These are phyloP conservation scores for Solanum chmielewskii DNA, from an alignment of 257 asterid species.

Conservation along the genomic window DNA sequence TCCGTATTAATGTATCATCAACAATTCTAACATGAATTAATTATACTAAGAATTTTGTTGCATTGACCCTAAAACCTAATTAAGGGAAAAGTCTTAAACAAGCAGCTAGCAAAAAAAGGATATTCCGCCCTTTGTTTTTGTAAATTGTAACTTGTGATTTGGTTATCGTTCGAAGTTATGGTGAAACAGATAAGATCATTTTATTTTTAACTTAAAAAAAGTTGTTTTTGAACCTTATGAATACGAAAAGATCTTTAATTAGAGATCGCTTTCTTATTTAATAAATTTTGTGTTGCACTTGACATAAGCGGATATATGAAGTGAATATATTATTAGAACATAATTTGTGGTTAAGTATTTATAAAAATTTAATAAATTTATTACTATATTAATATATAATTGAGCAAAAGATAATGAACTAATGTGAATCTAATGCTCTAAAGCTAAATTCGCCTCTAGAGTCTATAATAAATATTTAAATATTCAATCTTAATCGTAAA, in stretches of 20 bases:
- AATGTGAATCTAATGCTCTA: not conserved
- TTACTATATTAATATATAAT: too few species aligned
- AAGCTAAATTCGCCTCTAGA: not conserved
- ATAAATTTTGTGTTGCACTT: not conserved
- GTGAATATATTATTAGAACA: not conserved
- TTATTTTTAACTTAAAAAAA: too few species aligned
- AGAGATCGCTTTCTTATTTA: not conserved
- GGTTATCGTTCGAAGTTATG: too few species aligned
- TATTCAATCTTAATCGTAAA: too few species aligned
- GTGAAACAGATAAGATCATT: fast-evolving
- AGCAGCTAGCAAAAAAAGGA: not conserved
- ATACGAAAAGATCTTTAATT: too few species aligned
- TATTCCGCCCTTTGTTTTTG: not conserved
- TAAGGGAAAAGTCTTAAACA: not conserved
- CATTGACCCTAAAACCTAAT: not conserved
- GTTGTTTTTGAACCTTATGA: not conserved
- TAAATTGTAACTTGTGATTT: not conserved
- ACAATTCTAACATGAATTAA: not conserved
- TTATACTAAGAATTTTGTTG: not conserved
- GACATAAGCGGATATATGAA: too few species aligned
- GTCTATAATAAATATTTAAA: too few species aligned
- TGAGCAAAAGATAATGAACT: not conserved
- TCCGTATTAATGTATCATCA: not conserved
- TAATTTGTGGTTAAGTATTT: too few species aligned
- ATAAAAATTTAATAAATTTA: too few species aligned